Base-by-base conservation (phyloP, 352 stramenopile species). In the Phytophthora pisi region DNA sequence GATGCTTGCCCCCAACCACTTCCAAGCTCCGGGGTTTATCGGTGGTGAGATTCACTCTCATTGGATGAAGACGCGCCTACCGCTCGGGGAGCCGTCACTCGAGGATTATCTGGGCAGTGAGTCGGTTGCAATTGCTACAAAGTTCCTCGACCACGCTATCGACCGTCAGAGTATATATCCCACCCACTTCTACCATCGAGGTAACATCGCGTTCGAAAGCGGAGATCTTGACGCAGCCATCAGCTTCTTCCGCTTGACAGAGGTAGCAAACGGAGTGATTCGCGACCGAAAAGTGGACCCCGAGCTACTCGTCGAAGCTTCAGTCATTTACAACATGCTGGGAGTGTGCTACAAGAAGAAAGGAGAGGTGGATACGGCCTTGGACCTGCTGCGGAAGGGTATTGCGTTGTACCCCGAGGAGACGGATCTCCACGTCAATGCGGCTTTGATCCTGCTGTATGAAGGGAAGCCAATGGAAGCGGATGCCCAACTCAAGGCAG, bases 241-340 rank as follows among this genome's bases (percentile, higher is more conserved):
- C 20, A 70, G 46, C 13, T 79, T 57, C 47, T 83, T 80, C 36
- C 51, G 62, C 6, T 57, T 63, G 45, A 75, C 77, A 36, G 55
- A 76, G 49, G 46, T 62, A 1, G 68, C 74, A 4, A 88, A 88
- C 43, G 49, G 18, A 10, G 34, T 71, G 4, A 70, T 88, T 36
- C 64, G 66, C 13, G 53, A 67, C 16, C 65, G 66, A 24, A 61
- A 70, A 60, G 68, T 86, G 36, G 79, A 90, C 47, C 60, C 54
- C 1, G 77, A 90, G 43, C 58, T 86, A 13, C 13, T 79, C 16
- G 61, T 87, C 5, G 60, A 70, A 16, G 28, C 65, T 28, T 63
- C 66, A 0, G 51, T 63, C 3, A 72, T 91, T 16, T 77, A 76
- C 66, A 93, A 90, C 60, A 76, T 88, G 63, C 56, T 88, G n/a